phyloP scores from a whole-genome alignment of 768 basidiomycete species.

The Leccinum obscurum region DNA sequence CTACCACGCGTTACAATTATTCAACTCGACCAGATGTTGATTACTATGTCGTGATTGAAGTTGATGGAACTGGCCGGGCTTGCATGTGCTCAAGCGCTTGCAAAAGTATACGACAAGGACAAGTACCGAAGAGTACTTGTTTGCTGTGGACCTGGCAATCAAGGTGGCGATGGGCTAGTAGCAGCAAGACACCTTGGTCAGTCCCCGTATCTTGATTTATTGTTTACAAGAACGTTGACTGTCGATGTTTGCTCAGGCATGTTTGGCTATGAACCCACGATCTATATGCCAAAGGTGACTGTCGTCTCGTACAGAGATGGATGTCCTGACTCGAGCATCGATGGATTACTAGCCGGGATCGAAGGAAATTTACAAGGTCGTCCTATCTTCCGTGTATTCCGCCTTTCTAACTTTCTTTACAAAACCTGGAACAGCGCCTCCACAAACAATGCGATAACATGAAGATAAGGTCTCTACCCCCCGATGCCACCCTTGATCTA shows the following conservation, averaged over 20 bases:
- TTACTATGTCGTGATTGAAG: constrained; percentile 39
- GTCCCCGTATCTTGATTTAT: constrained; percentile 16
- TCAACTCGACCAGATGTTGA: background rate
- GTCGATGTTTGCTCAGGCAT: constrained; percentile 51
- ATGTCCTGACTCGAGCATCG: background rate
- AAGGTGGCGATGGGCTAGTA: constrained; percentile 95
- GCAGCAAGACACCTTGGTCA: constrained; percentile 91
- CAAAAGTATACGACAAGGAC: constrained; percentile 70
- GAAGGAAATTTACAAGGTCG: constrained; percentile 89
- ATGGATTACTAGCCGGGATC: constrained; percentile 68
- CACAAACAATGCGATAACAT: constrained; percentile 88
- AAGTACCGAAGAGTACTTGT: constrained; percentile 81
- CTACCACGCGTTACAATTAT: background rate
- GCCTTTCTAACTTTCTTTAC: background rate
- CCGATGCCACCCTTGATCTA: constrained; percentile 44
- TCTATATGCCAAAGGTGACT: constrained; percentile 91
- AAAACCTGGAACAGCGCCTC: constrained; percentile 53
- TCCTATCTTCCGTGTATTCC: background rate
- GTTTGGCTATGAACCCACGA: constrained; percentile 87
- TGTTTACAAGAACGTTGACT: constrained; percentile 1
- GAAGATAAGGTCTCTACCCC: constrained; percentile 69
- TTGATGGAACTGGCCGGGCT: constrained; percentile 97
- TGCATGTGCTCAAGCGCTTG: constrained; percentile 87
- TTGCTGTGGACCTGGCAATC: constrained; percentile 96
- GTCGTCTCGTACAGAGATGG: background rate